Base-by-base conservation (phyloP, 2,329 filamentous ascomycete species). In the Aschersonia sp. region DNA sequence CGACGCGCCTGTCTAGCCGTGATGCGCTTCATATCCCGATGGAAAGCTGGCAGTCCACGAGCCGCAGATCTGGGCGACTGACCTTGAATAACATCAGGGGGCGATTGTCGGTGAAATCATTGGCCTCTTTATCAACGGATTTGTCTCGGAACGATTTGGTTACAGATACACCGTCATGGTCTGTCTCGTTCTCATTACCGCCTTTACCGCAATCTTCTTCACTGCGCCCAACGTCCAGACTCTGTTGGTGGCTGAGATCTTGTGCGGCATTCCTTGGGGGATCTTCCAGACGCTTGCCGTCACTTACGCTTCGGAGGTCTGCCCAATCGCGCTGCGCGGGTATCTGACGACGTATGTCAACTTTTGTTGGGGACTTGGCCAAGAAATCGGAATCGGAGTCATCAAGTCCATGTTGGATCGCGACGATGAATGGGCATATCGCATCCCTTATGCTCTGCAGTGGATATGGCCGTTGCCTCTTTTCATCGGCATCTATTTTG, bases 391-490 rank as follows among this genome's bases (percentile, higher is more conserved):
- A 42, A 81, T 84, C 47, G 82, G 80, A n/a, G 82, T 85, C 50
- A 81, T 87, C 56, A 79, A 78, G 59, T 70, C 75, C 52, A 82
- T 86, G 71, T 65, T 85, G 39, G 65, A 72, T 57, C 75, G 81
- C 43, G 60, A 75, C 5, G 81, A 85, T 55, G 70, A 85, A 60
- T 83, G 79, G 79, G 75, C 78, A 0, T 84, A 81, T 61, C 72
- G 79, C 43, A 82, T 84, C 48, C 83, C 83, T 1, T 86, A 83
- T 54, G 81, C 76, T 1, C 66, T 87, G 41, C 83, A 87, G 65
- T 87, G 83, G 83, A 83, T 87, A 69, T 87, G 82, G 82, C 82
- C 83, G 0, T 60, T 83, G 6, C 81, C 81, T 2, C 69, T 86
- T 6, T 71, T 79, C 44, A 63, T 84, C 47, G 81, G 78, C 50